Percentiles rank a stretch among this genome's conserved stretches.
phyloP scores from a whole-genome alignment of 176 grass and related monocot genomes.

The Juncus inflexus region DNA sequence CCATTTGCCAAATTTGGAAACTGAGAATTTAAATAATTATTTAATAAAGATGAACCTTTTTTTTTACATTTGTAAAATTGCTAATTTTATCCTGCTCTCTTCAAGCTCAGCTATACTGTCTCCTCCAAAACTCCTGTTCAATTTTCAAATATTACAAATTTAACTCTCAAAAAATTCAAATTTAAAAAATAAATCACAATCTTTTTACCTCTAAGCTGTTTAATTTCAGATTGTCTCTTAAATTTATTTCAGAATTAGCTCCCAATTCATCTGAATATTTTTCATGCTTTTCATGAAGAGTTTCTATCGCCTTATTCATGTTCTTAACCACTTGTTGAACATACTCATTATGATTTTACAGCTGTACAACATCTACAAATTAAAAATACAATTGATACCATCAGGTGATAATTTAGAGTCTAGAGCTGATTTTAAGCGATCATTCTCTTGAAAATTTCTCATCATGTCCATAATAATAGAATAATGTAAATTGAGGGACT shows the following conservation, averaged over 20 bases:
- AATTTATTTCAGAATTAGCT: slow-evolving; percentile 47
- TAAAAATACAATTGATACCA: slow-evolving; percentile 42
- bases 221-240: slow-evolving; percentile 68
- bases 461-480: slow-evolving; percentile 61
- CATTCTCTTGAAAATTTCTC: slow-evolving; percentile 71
- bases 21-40: background rate
- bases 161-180: background rate
- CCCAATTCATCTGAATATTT: slow-evolving; percentile 65
- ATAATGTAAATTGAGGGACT: slow-evolving; percentile 61
- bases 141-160: background rate
- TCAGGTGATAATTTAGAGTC: slow-evolving; percentile 59
- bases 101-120: slow-evolving; percentile 78
- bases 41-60: slow-evolving; percentile 56
- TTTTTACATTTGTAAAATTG: slow-evolving; percentile 79
- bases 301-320: slow-evolving; percentile 50
- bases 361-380: slow-evolving; percentile 57
- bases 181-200: slow-evolving; percentile 12
- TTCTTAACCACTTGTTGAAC: slow-evolving; percentile 61
- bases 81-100: slow-evolving; percentile 87
- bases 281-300: slow-evolving; percentile 61
- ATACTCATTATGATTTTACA: slow-evolving; percentile 68
- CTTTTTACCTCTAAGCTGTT: slow-evolving; percentile 66
- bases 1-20: slow-evolving; percentile 51
- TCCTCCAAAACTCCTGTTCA: slow-evolving; percentile 72
- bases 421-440: slow-evolving; percentile 50